phyloP scores from a whole-genome alignment of 345 rosid genomes.

The Linum trigynum region DNA sequence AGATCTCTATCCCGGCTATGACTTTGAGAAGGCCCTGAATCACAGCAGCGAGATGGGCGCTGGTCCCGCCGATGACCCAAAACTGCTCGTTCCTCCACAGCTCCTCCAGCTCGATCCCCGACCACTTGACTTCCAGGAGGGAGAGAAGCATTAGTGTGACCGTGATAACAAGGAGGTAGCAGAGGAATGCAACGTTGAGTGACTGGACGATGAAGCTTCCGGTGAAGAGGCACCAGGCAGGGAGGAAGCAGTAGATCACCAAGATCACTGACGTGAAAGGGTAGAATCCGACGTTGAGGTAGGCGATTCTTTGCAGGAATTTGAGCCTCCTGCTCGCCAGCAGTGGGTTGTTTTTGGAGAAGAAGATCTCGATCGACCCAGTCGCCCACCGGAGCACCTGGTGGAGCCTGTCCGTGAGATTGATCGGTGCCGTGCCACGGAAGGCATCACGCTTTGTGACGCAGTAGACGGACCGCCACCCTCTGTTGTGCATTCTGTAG shows the following conservation, averaged over 20 bases:
- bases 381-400: constrained; percentile 96
- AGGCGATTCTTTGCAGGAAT: constrained; percentile 77
- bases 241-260: constrained; percentile 74
- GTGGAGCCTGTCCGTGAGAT: constrained; percentile 83
- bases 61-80: constrained; percentile 87
- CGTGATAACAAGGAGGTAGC: constrained; percentile 58
- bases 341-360: constrained; percentile 68
- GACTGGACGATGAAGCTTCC: constrained; percentile 66
- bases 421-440: constrained; percentile 87
- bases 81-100: constrained; percentile 95
- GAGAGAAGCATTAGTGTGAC: constrained; percentile 55
- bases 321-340: constrained; percentile 58
- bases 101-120: constrained; percentile 71
- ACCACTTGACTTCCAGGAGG: constrained; percentile 87
- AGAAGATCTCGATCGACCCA: constrained; percentile 88
- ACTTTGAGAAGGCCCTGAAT: constrained; percentile 81
- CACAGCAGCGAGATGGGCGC: constrained; percentile 81
- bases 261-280: constrained; percentile 82
- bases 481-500: constrained; percentile 94
- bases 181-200: constrained; percentile 51
- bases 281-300: constrained; percentile 77
- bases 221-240: constrained; percentile 69
- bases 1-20: constrained; percentile 71
- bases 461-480: constrained; percentile 89
- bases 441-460: constrained; percentile 86